Conservation (phyloP, 1,139 yeast genomes). For the Yamadazyma songkhlaensis region DNA sequence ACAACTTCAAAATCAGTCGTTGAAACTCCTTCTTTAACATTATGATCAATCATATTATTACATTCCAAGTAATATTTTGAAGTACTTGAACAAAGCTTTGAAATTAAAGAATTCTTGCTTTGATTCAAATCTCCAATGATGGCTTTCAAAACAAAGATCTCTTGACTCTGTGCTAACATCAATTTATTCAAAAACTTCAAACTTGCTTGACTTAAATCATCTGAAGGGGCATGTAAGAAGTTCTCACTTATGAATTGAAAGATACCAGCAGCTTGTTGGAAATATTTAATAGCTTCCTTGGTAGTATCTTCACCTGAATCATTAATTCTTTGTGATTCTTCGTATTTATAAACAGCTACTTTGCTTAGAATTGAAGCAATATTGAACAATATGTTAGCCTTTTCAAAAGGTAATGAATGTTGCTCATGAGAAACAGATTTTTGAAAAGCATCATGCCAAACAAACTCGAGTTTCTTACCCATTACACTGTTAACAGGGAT, state of each 20-base stretch:
- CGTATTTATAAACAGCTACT: conserved; percentile 52
- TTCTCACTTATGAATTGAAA: conserved; percentile 71
- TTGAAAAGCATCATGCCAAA: conserved; percentile 78
- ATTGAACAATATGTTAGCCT: conserved; percentile 81
- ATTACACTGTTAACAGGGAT: conserved; percentile 64
- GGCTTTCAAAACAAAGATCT: conserved; percentile 67
- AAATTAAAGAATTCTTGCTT: conserved; percentile 61
- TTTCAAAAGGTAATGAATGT: conserved; percentile 76
- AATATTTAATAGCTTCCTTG: conserved; percentile 58
- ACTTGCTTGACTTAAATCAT: conserved; percentile 70
- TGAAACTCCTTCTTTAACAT: conserved; percentile 10
- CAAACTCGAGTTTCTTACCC: conserved; percentile 53
- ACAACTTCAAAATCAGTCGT: conserved; percentile 18
- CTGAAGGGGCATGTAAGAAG: conserved; percentile 86
- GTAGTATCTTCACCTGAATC: conserved; percentile 12
- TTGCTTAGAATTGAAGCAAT: conserved; percentile 35
- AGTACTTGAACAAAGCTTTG: conserved; percentile 70
- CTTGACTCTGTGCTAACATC: conserved; percentile 87
- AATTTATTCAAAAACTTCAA: conserved; percentile 62
- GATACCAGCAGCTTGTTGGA: conserved; percentile 81
- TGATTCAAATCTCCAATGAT: conserved; percentile 48
- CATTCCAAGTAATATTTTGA: conserved; percentile 56
- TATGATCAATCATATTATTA: conserved; percentile 24
- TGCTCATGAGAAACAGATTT: conserved; percentile 38
- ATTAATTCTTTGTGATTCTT: conserved; percentile 39